These are phyloP conservation scores for Boletus sp. DNA, from an alignment of 768 basidiomycete species.

Conservation along the genomic window DNA sequence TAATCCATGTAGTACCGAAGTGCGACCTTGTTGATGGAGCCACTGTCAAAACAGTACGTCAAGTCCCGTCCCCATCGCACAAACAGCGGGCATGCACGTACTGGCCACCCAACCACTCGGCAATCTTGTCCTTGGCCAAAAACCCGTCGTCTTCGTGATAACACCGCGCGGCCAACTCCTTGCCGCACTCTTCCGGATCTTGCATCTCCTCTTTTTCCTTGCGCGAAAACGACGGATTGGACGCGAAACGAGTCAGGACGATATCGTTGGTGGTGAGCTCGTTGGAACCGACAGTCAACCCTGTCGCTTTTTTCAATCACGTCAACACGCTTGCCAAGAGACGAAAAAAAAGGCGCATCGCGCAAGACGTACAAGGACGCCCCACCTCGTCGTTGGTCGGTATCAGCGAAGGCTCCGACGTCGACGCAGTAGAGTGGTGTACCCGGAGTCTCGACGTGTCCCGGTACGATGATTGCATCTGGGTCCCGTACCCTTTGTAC, in stretches of 20 bases:
- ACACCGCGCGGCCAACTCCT: conserved; percentile 72
- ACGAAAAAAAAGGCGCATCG: conserved; percentile 13
- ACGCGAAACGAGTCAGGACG: conserved; percentile 44
- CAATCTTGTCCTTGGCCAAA: conserved; percentile 81
- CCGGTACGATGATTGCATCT: conserved; percentile 38
- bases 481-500: conserved; percentile 38
- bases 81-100: conserved; percentile 45
- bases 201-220: conserved; percentile 57
- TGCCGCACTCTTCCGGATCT: conserved; percentile 63
- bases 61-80: background rate
- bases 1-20: conserved; percentile 80
- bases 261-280: conserved; percentile 56
- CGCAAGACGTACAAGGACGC: conserved; percentile 43
- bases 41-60: conserved; percentile 42
- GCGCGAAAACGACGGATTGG: conserved; percentile 34
- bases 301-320: conserved; percentile 7
- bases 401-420: conserved; percentile 80
- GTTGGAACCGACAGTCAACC: conserved; percentile 41
- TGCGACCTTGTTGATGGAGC: conserved; percentile 69
- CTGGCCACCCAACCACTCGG: conserved; percentile 94
- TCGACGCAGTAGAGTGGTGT: conserved; percentile 72
- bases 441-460: conserved; percentile 50
- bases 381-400: conserved; percentile 47
- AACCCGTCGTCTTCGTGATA: conserved; percentile 87
- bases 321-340: conserved; percentile 13